Evolutionary conservation across 495 filamentous ascomycete species (phyloP).

Genomic region (Penicillium flavigenum): DNA sequence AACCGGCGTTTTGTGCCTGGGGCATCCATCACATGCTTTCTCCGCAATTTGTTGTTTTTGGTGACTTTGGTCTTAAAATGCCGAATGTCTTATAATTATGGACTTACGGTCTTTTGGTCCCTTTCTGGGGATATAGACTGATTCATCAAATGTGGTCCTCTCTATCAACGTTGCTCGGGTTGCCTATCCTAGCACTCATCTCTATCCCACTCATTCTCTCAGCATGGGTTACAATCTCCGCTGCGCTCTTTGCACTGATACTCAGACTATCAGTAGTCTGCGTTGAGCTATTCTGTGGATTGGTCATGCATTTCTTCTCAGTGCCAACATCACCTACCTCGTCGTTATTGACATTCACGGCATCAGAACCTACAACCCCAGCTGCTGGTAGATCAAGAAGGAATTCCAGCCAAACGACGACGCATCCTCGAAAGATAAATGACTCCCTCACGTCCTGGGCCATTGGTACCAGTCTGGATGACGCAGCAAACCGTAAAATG

Average conservation of each 20-base stretch:
- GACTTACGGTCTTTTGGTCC: not conserved
- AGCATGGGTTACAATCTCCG: constrained; percentile 64
- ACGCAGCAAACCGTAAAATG: constrained; percentile 14
- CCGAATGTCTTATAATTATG: constrained; percentile 7
- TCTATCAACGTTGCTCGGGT: constrained; percentile 56
- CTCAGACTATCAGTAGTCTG: constrained; percentile 67
- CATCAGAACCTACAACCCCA: constrained; percentile 35
- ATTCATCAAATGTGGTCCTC: constrained; percentile 16
- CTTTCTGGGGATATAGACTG: not conserved
- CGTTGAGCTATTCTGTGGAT: constrained; percentile 60
- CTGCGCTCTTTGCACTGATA: constrained; percentile 65
- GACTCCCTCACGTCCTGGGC: constrained; percentile 18
- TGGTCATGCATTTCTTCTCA: constrained; percentile 59
- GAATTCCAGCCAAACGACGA: constrained; percentile 27
- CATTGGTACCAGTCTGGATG: constrained; percentile 13
- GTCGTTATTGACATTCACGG: constrained; percentile 35
- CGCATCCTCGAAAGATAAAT: constrained; percentile 21
- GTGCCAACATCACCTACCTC: constrained; percentile 32
- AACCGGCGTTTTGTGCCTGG: constrained; percentile 3
- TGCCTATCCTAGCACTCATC: constrained; percentile 63
- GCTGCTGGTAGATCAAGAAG: constrained; percentile 30
- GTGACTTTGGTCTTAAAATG: not conserved
- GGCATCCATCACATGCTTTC: constrained; percentile 16
- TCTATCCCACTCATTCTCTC: constrained; percentile 68
- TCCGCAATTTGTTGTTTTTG: constrained; percentile 3